Base-by-base conservation (phyloP, 129 eudicot genomes). In the Oenanthe sinensis region DNA sequence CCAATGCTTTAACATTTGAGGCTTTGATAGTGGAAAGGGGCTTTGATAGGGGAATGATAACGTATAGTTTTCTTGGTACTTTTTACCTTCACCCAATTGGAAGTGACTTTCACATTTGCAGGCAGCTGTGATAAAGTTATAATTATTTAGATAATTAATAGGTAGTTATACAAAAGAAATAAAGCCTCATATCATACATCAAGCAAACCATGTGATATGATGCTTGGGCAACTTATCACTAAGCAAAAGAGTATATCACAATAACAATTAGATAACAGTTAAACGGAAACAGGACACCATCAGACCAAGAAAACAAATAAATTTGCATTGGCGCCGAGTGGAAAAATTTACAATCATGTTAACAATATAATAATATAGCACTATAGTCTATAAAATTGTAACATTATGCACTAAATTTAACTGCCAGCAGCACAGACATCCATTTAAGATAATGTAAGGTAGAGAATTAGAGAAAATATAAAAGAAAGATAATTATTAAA, bases 151-250 rank as follows among this genome's bases (percentile, higher is more conserved):
- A 74, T 50, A 36, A 28, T 16, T 50, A 6, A 71, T 24, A 39
- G 55, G n/a, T 4, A 39, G 73, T 52, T 5, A 11, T 75, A 28
- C 3, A 71, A 42, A 20, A 22, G 54, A 58, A 2, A 72, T 47
- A 40, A 71, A 44, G 22, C 67, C 77, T n/a, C n/a, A n/a, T n/a
- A n/a, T n/a, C 72, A 16, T 33, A 77, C 33, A 79, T 22, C 72
- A 85, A 58, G 44, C 39, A 43, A n/a, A 79, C 20, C 52, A 30
- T 72, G 54, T 72, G 54, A 43, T 72, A 8, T 72, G 36, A 72
- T 71, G 76, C 54, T 1, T 43, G 39, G 49, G 47, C 20, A 43
- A 33, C 28, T 43, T 72, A 71, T 42, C 16, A 55, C 75, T 52
- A 52, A 77, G 54, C 62, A 20, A 74, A 55, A 10, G 39, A 63